Conservation (phyloP, 2,329 filamentous ascomycete genomes). For the Aureobasidium sp. region DNA sequence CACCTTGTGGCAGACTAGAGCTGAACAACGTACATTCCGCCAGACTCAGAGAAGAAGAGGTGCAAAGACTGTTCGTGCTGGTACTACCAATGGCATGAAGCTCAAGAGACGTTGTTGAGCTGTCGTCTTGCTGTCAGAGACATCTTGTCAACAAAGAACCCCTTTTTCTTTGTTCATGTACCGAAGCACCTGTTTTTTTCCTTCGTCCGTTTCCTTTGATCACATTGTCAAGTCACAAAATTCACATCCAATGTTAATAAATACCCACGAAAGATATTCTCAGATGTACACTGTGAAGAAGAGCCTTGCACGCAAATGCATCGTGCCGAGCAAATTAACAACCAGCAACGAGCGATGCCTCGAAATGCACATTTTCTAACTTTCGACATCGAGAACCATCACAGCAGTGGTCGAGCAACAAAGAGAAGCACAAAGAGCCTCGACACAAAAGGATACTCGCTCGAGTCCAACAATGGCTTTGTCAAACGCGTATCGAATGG, state of each 20-base stretch:
- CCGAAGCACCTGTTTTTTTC: not conserved
- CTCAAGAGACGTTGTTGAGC: not conserved
- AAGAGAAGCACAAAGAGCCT: not conserved
- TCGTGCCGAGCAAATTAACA: not conserved
- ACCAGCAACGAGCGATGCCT: no score
- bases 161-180: not conserved
- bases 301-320: not conserved
- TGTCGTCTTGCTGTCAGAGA: not conserved
- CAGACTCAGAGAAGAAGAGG: not conserved
- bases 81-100: not conserved
- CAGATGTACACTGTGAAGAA: not conserved
- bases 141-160: not conserved
- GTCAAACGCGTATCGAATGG: not conserved
- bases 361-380: no score
- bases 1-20: not conserved
- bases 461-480: conserved; percentile 1
- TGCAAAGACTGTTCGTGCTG: not conserved
- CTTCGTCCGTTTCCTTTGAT: not conserved
- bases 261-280: not conserved
- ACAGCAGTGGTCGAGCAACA: not conserved
- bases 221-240: not conserved
- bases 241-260: not conserved
- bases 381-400: not conserved
- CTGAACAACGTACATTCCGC: not conserved
- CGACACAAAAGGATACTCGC: not conserved